Evolutionary conservation across 2,329 filamentous ascomycete species (phyloP), one percentile per base, ranked within the genome.

Genomic region (Claviceps sp.): DNA sequence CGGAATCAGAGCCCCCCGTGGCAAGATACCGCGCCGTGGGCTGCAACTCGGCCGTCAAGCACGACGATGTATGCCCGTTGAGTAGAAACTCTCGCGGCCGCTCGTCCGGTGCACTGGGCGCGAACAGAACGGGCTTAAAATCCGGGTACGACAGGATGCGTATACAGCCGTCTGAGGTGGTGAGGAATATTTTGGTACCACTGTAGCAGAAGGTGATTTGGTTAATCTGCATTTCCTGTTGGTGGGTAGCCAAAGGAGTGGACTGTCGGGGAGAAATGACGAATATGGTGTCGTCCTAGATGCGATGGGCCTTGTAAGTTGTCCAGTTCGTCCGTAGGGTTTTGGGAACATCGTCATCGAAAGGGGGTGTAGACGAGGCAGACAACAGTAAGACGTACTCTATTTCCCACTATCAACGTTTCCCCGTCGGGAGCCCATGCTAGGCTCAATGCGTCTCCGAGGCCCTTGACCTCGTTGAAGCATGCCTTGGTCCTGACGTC

Each of bases 191-290:
- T 61, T 84, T 83, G 44, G 78, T 71, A 5, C 85, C 85, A 56
- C 80, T 77, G 77, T 85, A 87, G 64, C 82, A 86, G 63, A 90
- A 90, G 14, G 79, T 71, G 57, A 87, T 77, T 61, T 87, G 82
- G 64, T 89, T 89, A 10, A 82, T 87, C 61, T 85, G 80, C 7
- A 77, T 70, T 0, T 72, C 56, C 64, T 87, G 82, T 58, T 78
- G 76, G 59, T 84, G 76, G 19, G 76, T 74, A 5, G 77, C 70
- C 24, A 85, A 58, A 4, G 78, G 74, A 1, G 72, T 74, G 7
- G 77, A 63, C 52, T 78, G 75, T 2, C 73, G 73, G 26, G 83
- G 81, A 14, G 81, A 82, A 22, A 88, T 70, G 5, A 82, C 69
- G 55, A 77, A 81, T 17, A 88, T 67, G 44, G 72, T 76, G 55